A percentile compares a stretch with the other conserved stretches of the same genome.
Conservation (phyloP, 2,329 filamentous ascomycete species). For the Polychaeton citri region DNA sequence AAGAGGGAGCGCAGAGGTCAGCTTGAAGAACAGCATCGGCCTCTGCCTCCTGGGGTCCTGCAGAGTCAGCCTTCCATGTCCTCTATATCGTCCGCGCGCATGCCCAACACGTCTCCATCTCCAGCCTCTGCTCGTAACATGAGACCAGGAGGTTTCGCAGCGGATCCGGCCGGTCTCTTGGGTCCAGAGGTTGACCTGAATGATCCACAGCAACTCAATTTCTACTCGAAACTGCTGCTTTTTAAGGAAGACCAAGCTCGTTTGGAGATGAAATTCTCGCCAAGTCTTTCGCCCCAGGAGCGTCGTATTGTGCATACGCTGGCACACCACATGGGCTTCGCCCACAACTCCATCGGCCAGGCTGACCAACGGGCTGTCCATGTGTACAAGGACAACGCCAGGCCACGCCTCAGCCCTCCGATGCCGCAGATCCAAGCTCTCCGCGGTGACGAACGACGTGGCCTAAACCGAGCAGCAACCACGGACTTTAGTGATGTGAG, state of each 20-base stretch:
- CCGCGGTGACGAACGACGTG: slow-evolving; percentile 66
- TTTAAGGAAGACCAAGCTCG: slow-evolving; percentile 71
- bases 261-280: slow-evolving; percentile 73
- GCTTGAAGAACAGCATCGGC: slow-evolving; percentile 91
- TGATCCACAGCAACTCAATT: slow-evolving; percentile 72
- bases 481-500: slow-evolving; percentile 85
- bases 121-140: slow-evolving; percentile 47
- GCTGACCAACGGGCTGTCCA: slow-evolving; percentile 83
- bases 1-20: slow-evolving; percentile 93
- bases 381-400: slow-evolving; percentile 59
- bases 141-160: slow-evolving; percentile 21
- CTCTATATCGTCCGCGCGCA: slow-evolving; percentile 48
- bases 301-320: slow-evolving; percentile 86
- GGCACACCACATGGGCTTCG: slow-evolving; percentile 86
- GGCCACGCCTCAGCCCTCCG: slow-evolving; percentile 45
- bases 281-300: slow-evolving; percentile 67
- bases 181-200: slow-evolving; percentile 70
- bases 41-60: slow-evolving; percentile 48
- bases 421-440: slow-evolving; percentile 53
- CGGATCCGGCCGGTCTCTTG: slow-evolving; percentile 23
- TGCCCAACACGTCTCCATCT: slow-evolving; percentile 52
- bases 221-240: slow-evolving; percentile 78
- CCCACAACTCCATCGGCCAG: slow-evolving; percentile 79
- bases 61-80: slow-evolving; percentile 80
- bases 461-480: slow-evolving; percentile 85